Evolutionary conservation across 768 basidiomycete genomes (phyloP).

Genomic region (Hericium erinaceus): DNA sequence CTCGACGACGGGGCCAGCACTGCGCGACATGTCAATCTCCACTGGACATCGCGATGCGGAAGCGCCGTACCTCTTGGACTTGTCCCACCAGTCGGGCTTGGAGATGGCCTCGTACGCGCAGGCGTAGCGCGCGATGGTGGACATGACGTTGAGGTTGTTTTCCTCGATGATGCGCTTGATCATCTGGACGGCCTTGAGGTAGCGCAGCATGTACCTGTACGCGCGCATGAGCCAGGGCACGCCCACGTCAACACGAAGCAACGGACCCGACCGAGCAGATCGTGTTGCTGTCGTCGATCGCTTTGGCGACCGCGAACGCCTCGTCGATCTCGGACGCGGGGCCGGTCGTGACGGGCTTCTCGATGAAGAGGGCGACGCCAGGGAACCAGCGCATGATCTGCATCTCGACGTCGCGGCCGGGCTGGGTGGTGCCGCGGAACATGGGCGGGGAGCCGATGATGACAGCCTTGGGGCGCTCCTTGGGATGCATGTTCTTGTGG

Average conservation of each 20-base stretch:
- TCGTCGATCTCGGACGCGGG: constrained; percentile 57
- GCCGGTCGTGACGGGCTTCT: constrained; percentile 88
- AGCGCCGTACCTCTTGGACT: constrained; percentile 52
- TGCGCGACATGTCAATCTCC: constrained; percentile 17
- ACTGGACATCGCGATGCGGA: neutral
- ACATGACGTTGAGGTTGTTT: constrained; percentile 91
- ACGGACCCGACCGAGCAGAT: constrained; percentile 84
- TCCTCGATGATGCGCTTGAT: constrained; percentile 96
- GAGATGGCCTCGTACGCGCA: constrained; percentile 75
- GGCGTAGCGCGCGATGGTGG: constrained; percentile 91
- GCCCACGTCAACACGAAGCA: neutral
- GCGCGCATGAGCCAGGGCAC: neutral
- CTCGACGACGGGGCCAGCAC: constrained; percentile 78
- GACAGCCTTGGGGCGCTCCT: constrained; percentile 68
- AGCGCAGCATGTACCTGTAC: constrained; percentile 82
- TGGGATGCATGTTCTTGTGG: constrained; percentile 53
- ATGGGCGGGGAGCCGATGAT: constrained; percentile 90
- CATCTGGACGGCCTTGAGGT: constrained; percentile 88
- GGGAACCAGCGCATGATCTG: constrained; percentile 86
- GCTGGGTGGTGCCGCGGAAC: constrained; percentile 72
- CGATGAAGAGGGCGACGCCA: constrained; percentile 80
- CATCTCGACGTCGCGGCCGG: constrained; percentile 78
- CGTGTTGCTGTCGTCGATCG: constrained; percentile 58
- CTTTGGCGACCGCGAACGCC: constrained; percentile 61
- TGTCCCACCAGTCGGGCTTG: constrained; percentile 92